These are phyloP conservation scores for Neurospora sp. DNA, from an alignment of 2,329 filamentous ascomycete species.

Conservation along the genomic window DNA sequence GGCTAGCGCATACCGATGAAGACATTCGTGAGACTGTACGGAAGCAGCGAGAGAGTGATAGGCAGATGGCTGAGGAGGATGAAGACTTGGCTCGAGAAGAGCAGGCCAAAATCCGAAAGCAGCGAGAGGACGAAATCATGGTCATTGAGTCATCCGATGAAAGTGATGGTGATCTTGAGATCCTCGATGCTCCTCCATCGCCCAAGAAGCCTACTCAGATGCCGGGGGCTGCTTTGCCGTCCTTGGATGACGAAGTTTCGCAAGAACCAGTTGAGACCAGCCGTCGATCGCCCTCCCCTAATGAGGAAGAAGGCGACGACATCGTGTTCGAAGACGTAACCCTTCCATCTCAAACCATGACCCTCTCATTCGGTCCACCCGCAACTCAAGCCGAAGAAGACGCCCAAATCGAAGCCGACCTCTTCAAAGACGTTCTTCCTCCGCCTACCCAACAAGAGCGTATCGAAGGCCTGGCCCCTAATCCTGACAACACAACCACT, in stretches of 20 bases:
- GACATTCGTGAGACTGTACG: constrained; percentile 58
- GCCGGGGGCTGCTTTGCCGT: constrained; percentile 10
- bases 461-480: constrained; percentile 17
- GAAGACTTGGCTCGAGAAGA: constrained; percentile 47
- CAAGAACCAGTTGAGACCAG: neutral
- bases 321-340: constrained; percentile 30
- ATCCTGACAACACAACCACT: constrained; percentile 10
- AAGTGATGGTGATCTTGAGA: constrained; percentile 46
- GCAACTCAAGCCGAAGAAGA: constrained; percentile 20
- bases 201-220: constrained; percentile 12
- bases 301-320: constrained; percentile 15
- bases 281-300: constrained; percentile 14
- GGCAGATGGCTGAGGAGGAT: constrained; percentile 56
- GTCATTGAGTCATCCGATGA: constrained; percentile 55
- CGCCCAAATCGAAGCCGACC: constrained; percentile 12
- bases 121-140: constrained; percentile 42
- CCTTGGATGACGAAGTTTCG: constrained; percentile 7
- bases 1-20: constrained; percentile 51
- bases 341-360: constrained; percentile 8
- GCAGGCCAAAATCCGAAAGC: constrained; percentile 33
- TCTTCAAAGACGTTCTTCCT: constrained; percentile 19
- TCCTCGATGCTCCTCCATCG: constrained; percentile 39
- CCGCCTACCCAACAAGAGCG: constrained; percentile 15
- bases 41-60: constrained; percentile 46
- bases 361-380: constrained; percentile 3